Percentiles rank a stretch among this genome's conserved stretches.
Evolutionary conservation across 495 filamentous ascomycete species (phyloP).

Genomic region (Cetradonia linearis): DNA sequence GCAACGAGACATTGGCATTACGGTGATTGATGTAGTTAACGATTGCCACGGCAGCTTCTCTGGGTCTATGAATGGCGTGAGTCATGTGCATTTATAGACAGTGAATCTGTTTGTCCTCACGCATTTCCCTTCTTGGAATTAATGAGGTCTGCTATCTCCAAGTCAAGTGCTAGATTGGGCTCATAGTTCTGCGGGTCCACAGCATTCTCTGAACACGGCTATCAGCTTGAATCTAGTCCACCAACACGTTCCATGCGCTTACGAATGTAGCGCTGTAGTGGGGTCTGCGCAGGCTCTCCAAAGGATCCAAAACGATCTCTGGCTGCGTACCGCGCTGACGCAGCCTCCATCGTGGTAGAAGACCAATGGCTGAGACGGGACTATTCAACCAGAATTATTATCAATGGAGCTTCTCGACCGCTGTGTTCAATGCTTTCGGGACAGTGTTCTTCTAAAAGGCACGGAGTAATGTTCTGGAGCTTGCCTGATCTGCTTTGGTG

Average conservation of each 20-base stretch:
- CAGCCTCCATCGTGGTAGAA: slow-evolving; percentile 60
- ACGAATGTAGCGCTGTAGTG: slow-evolving; percentile 90
- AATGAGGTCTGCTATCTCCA: slow-evolving; percentile 93
- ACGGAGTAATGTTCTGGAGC: background rate
- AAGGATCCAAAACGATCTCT: slow-evolving; percentile 88
- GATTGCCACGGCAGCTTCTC: slow-evolving; percentile 90
- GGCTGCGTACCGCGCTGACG: slow-evolving; percentile 87
- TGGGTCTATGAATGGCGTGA: slow-evolving; percentile 45
- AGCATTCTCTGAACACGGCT: slow-evolving; percentile 55
- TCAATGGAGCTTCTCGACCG: background rate
- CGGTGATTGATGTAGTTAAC: slow-evolving; percentile 92
- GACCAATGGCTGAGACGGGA: background rate
- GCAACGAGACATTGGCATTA: slow-evolving; percentile 85
- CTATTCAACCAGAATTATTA: background rate
- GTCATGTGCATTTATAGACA: background rate
- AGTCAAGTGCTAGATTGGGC: slow-evolving; percentile 88
- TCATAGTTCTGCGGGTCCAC: slow-evolving; percentile 96
- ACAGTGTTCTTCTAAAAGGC: background rate
- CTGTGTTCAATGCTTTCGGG: background rate
- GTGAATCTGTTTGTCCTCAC: slow-evolving; percentile 35
- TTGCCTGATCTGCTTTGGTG: background rate
- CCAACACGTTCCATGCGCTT: slow-evolving; percentile 14
- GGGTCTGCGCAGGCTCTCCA: slow-evolving; percentile 66
- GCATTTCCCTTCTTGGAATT: slow-evolving; percentile 97
- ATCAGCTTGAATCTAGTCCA: slow-evolving; percentile 2